Percentiles rank a stretch among this genome's conserved stretches.
phyloP scores from a whole-genome alignment of 805 yeast species.

The Kodamaea sagamina region DNA sequence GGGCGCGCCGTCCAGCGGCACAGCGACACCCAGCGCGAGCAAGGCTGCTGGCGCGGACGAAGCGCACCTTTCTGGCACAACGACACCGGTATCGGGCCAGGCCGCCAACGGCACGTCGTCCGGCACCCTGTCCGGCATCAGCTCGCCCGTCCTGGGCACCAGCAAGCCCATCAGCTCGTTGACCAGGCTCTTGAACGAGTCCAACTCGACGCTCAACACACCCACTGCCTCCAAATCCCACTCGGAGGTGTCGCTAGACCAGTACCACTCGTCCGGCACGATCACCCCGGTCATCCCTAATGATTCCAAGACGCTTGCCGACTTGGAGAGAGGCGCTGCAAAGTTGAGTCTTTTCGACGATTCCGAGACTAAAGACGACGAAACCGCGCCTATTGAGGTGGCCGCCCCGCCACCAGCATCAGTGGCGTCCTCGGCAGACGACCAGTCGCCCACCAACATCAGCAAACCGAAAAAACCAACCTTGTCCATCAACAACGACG shows the following conservation, averaged over 20 bases:
- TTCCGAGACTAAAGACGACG: neutral
- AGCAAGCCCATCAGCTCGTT: constrained; percentile 36
- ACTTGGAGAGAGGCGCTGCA: constrained; percentile 8
- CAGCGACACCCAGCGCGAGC: too few species aligned
- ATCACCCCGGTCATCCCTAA: constrained; percentile 14
- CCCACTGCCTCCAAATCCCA: constrained; percentile 17
- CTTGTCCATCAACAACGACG: constrained; percentile 7
- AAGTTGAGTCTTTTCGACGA: constrained; percentile 8
- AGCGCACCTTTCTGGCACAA: too few species aligned
- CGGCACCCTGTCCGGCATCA: neutral
- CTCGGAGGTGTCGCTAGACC: constrained; percentile 15
- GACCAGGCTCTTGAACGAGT: constrained; percentile 40
- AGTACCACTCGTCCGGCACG: constrained; percentile 15
- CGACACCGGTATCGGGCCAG: too few species aligned
- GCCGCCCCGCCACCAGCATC: neutral
- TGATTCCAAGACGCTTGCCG: constrained; percentile 5
- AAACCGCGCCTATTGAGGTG: neutral
- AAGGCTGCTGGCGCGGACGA: too few species aligned
- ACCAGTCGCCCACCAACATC: constrained; percentile 1
- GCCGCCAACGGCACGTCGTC: neutral
- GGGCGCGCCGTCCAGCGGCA: too few species aligned
- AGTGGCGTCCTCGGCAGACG: constrained; percentile 3
- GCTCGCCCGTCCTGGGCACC: constrained; percentile 2
- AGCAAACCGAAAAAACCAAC: constrained; percentile 2
- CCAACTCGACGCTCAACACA: constrained; percentile 23